A percentile compares a stretch with the other conserved stretches of the same genome.
Evolutionary conservation across 1,284 basidiomycete species (phyloP).

Genomic region (Earliella scabrosa): DNA sequence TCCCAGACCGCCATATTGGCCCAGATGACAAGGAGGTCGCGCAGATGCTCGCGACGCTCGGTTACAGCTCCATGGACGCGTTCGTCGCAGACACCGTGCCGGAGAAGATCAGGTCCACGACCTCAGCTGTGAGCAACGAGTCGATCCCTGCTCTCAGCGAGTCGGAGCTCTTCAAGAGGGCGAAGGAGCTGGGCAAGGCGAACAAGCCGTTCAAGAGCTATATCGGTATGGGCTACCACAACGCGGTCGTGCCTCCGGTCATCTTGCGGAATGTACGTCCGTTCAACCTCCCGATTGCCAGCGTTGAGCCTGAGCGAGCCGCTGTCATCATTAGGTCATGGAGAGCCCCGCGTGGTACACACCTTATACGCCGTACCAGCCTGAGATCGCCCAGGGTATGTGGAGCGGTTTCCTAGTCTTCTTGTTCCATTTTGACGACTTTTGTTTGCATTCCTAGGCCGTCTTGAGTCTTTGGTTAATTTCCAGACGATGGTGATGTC

Average conservation of each 20-base stretch:
- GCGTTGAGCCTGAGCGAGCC: neutral
- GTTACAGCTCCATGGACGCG: conserved; percentile 85
- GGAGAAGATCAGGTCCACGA: conserved; percentile 72
- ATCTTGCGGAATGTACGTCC: conserved; percentile 85
- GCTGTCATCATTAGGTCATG: conserved; percentile 63
- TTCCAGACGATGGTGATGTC: conserved; percentile 98
- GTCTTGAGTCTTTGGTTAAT: conserved; percentile 96
- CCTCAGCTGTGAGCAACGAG: conserved; percentile 64
- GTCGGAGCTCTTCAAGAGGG: conserved; percentile 80
- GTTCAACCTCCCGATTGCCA: neutral
- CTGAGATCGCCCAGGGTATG: conserved; percentile 90
- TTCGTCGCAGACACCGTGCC: conserved; percentile 87
- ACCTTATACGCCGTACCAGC: conserved; percentile 94
- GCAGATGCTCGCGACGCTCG: conserved; percentile 81
- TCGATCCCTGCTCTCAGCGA: conserved; percentile 84
- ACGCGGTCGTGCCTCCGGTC: conserved; percentile 91
- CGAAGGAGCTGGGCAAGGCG: conserved; percentile 74
- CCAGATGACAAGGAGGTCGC: conserved; percentile 79
- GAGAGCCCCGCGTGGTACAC: conserved; percentile 99
- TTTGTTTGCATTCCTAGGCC: too few relatives aligned
- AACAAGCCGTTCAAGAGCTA: conserved; percentile 91
- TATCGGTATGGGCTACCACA: conserved; percentile 98
- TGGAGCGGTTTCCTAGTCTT: too few relatives aligned
- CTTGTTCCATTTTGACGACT: too few relatives aligned
- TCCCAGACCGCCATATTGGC: conserved; percentile 88